Percentiles rank a stretch among this genome's conserved stretches.
These are phyloP conservation scores for Sugiyamaella valdiviana DNA, from an alignment of 805 yeast species.

Conservation along the genomic window DNA sequence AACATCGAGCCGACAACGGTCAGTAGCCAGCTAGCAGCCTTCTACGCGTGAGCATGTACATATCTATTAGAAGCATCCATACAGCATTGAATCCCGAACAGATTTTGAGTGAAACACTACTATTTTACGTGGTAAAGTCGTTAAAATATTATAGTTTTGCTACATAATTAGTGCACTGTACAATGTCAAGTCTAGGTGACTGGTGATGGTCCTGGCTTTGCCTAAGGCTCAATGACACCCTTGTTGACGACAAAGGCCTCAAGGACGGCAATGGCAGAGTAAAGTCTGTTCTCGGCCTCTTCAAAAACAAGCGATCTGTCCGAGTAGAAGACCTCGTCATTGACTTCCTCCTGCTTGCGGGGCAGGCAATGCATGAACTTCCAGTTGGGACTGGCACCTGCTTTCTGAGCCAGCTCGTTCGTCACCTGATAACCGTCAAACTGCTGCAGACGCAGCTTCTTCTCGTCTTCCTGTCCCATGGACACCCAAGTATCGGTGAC, in stretches of 20 bases:
- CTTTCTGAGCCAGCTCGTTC: slow-evolving; percentile 49
- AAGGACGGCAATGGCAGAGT: slow-evolving; percentile 91
- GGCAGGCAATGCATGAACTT: slow-evolving; percentile 98
- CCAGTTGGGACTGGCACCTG: slow-evolving; percentile 60
- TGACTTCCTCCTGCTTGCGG: slow-evolving; percentile 89
- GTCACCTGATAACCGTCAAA: slow-evolving; percentile 86
- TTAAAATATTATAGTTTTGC: neutral
- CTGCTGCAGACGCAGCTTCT: slow-evolving; percentile 61
- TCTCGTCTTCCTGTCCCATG: slow-evolving; percentile 93
- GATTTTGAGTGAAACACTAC: neutral
- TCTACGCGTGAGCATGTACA: neutral
- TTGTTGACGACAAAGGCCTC: slow-evolving; percentile 85
- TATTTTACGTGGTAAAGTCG: neutral
- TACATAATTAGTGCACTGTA: too few species aligned
- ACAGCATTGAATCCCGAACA: too few species aligned
- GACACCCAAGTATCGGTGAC: slow-evolving; percentile 98
- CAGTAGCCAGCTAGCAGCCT: slow-evolving; percentile 13
- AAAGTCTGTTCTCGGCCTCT: slow-evolving; percentile 93
- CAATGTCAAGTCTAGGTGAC: too few species aligned
- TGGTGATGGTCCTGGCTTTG: neutral
- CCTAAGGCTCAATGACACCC: slow-evolving; percentile 39
- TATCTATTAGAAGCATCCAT: too few species aligned
- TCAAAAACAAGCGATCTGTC: slow-evolving; percentile 80
- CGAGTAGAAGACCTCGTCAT: slow-evolving; percentile 86
- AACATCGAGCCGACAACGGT: slow-evolving; percentile 18